Evolutionary conservation across 2,329 filamentous ascomycete genomes (phyloP).

Genomic region (Zarea fungicola): DNA sequence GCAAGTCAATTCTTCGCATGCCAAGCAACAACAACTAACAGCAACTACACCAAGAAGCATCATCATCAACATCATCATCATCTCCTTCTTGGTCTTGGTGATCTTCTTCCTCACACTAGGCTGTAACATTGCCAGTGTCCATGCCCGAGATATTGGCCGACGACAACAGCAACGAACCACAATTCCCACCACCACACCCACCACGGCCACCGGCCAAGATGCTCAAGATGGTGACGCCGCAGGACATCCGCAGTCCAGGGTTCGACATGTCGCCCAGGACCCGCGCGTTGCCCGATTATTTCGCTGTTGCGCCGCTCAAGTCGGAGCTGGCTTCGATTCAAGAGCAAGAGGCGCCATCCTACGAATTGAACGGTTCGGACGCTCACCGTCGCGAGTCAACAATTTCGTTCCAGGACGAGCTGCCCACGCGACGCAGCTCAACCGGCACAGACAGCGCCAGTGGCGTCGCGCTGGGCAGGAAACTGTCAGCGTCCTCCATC

Average conservation of each 20-base stretch:
- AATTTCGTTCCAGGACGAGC: conserved; percentile 31
- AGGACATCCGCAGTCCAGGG: conserved; percentile 29
- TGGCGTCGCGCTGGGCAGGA: conserved; percentile 30
- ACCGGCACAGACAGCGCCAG: conserved; percentile 23
- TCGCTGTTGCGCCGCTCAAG: conserved; percentile 16
- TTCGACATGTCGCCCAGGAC: conserved; percentile 41
- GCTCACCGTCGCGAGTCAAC: conserved; percentile 25
- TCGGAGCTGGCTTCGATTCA: conserved; percentile 11
- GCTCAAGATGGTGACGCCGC: conserved; percentile 19
- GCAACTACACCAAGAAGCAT: no score
- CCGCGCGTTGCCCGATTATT: conserved; percentile 22
- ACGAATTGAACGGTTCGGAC: background rate
- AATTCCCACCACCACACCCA: no score
- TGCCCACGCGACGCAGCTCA: conserved; percentile 22
- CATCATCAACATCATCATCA: no score
- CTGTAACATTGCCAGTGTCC: background rate
- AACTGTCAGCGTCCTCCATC: conserved; percentile 44
- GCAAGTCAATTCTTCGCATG: background rate
- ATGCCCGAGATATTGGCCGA: conserved; percentile 5
- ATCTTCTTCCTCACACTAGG: background rate
- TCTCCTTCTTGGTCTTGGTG: background rate
- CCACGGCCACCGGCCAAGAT: conserved; percentile 20
- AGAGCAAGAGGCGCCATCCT: conserved; percentile 16
- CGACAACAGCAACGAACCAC: conserved; percentile 12
- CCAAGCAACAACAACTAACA: background rate